Evolutionary conservation across 345 rosid species (phyloP), one percentile per base, ranked within the genome.

Genomic region (Excoecaria cochinchinensis): DNA sequence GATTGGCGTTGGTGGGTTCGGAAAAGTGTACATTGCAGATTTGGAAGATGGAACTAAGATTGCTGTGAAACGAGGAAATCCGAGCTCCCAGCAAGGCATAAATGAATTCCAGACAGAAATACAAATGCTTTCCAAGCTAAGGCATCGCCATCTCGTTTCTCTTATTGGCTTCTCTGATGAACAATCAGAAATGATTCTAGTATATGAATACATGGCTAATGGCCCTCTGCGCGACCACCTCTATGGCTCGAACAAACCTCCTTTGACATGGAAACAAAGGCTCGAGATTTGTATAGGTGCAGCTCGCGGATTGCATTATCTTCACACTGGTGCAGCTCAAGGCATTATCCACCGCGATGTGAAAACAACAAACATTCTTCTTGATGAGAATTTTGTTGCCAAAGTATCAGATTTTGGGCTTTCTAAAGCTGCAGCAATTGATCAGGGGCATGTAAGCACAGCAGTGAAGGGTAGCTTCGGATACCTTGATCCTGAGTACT

Each of bases 401-500:
- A 94, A 94, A 79, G 93, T 92, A 11, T 86, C 97, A 0, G 95
- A 91, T 58, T 94, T 94, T 51, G 96, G 98, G 59, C 87, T 94
- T 51, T 89, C 93, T 10, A 90, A 92, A 76, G 92, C 84, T 59
- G 92, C 94, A 13, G 87, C 97, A 0, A 46, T 85, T 86, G 91
- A 89, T 4, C 87, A 87, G 48, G 92, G 89, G 11, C 85, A 88
- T 60, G 97, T 90, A 17, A 92, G 98, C 90, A 91, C 95, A 0
- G 94, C 97, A 0, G 95, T 94, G 67, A 91, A 94, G 76, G 97
- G 95, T 14, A 94, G 98, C 76, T 94, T 94, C 25, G 97, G 98
- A 47, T 91, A 91, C 56, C 89, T 91, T 19, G 97, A 91, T 69
- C 98, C 94, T 0, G 96, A 94, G 75, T 90, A 92, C 86, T 94